Conservation (phyloP, 1,139 yeast species). For the Yamadazyma spencermartinsiae region DNA sequence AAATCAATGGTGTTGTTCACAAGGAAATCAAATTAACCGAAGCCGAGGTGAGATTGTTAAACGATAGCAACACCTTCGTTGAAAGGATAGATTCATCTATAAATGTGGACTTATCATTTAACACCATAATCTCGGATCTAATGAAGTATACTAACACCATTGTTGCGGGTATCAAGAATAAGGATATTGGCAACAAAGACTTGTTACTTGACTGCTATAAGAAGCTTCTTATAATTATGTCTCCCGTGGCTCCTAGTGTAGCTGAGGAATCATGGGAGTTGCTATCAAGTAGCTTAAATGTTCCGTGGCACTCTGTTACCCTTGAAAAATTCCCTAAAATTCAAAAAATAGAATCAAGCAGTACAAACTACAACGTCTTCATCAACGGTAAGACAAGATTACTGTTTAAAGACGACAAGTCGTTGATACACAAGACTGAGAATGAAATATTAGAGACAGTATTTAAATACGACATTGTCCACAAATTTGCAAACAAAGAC, state of each 20-base stretch:
- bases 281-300: constrained; percentile 30
- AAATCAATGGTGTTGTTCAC: constrained; percentile 21
- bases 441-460: constrained; percentile 19
- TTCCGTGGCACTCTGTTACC: constrained; percentile 55
- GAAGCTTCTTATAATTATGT: constrained; percentile 55
- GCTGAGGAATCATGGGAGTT: constrained; percentile 83
- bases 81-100: constrained; percentile 58
- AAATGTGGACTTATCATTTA: constrained; percentile 60
- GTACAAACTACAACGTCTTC: constrained; percentile 51
- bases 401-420: constrained; percentile 37
- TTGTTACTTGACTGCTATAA: constrained; percentile 43
- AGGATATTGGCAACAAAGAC: constrained; percentile 25
- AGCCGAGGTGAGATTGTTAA: constrained; percentile 57
- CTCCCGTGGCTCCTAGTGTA: constrained; percentile 78
- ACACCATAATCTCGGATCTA: constrained; percentile 84
- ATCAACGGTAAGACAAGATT: constrained; percentile 71
- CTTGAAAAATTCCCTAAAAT: constrained; percentile 52
- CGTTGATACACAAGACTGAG: constrained; percentile 31
- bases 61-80: constrained; percentile 53
- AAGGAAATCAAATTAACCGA: constrained; percentile 28
- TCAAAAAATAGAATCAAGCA: constrained; percentile 36
- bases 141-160: constrained; percentile 79
- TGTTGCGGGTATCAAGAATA: constrained; percentile 33
- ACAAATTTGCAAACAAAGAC: constrained; percentile 11
- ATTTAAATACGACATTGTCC: constrained; percentile 11